Evolutionary conservation across 2,329 filamentous ascomycete genomes (phyloP), one percentile per base, ranked within the genome.

Genomic region (Aspergillus novofumigatus): DNA sequence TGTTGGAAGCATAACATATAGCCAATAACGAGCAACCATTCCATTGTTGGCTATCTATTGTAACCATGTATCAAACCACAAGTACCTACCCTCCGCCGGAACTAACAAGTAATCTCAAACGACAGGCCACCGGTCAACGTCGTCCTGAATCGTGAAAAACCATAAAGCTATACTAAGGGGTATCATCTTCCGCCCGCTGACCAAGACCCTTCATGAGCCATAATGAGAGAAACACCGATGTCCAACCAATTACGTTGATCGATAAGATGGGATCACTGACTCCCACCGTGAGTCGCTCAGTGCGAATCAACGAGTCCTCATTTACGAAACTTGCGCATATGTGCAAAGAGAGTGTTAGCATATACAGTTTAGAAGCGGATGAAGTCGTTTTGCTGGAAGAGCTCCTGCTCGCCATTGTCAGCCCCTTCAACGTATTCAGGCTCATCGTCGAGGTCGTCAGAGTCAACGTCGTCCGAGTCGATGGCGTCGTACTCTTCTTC

Each of bases 391-490:
- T 84, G 81, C 65, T 79, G 76, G 26, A 76, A 75, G 58, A 83
- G 72, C 65, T 23, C 21, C 10, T 23, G 44, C 20, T 81, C 80
- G 62, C 76, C 77, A 55, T 69, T 75, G 55, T 74, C 72, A 57
- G 70, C 72, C 25, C 71, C 70, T 49, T 68, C 67, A 53, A 72
- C 67, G 32, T 72, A 65, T 59, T 73, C 71, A 21, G 69, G 62
- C 62, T 80, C 77, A 53, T 79, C 76, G 49, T 77, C 73, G 53
- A 74, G 65, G 51, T 71, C 77, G 61, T 92, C 90, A 54, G 89
- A 92, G 75, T 92, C 83, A 71, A 72, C 66, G 53, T 93, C 90
- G 71, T 92, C 87, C 70, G 86, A 89, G 70, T 88, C 85, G 63
- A 86, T 85, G 62, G 77, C 75, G 54, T 81, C 77, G 60, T 87